These are phyloP conservation scores for Sanghuangporus sanghuang DNA, from an alignment of 1,284 basidiomycete species.

Conservation along the genomic window DNA sequence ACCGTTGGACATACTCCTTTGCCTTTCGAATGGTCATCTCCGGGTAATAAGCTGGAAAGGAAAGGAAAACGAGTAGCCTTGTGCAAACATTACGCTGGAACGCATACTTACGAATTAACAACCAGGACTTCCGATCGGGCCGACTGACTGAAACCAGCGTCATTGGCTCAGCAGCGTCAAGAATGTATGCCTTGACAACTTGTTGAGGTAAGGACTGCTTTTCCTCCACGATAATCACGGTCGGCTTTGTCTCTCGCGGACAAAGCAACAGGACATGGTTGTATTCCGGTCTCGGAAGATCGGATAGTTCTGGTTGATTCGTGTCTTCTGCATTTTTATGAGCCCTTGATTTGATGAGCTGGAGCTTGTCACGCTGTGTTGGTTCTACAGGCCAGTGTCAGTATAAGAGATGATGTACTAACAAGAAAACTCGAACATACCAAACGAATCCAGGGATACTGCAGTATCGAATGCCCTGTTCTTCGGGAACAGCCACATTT, in stretches of 20 bases:
- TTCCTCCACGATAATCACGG: constrained; percentile 2
- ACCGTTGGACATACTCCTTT: constrained; percentile 9
- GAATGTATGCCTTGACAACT: constrained; percentile 11
- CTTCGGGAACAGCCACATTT: constrained; percentile 11
- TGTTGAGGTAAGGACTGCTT: constrained; percentile 10
- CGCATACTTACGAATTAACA: constrained; percentile 13
- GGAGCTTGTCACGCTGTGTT: constrained; percentile 4
- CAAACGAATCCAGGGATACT: constrained; percentile 10
- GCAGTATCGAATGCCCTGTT: constrained; percentile 5
- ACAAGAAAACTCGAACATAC: not conserved
- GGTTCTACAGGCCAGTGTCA: not conserved
- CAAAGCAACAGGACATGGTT: constrained; percentile 17
- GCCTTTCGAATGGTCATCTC: constrained; percentile 11
- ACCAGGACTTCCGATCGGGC: constrained; percentile 1
- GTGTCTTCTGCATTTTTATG: not conserved
- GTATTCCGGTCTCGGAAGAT: constrained; percentile 1
- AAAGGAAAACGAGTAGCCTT: not conserved
- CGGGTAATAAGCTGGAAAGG: constrained; percentile 11
- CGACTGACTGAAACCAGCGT: constrained; percentile 14
- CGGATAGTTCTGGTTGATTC: not conserved
- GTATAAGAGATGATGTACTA: not conserved
- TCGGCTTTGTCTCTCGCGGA: constrained; percentile 9
- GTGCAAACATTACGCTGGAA: not conserved
- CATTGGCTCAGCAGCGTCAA: constrained; percentile 2
- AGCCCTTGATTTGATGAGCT: constrained; percentile 3